These are phyloP conservation scores for Yamadazyma sp. DNA, from an alignment of 805 yeast species.

Conservation along the genomic window DNA sequence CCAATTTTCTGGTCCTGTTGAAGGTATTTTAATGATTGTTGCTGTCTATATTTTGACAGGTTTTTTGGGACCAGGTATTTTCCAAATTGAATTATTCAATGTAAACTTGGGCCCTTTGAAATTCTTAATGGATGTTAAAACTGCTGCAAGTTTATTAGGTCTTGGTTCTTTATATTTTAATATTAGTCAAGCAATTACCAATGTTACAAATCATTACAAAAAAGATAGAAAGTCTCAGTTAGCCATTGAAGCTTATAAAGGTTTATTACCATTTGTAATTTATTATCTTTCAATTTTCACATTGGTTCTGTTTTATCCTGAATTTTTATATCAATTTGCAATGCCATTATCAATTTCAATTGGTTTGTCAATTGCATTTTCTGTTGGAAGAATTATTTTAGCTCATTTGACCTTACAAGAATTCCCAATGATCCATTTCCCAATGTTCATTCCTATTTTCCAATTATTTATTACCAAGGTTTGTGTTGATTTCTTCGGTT, in stretches of 20 bases:
- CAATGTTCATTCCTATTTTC: slow-evolving; percentile 60
- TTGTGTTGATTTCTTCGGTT: slow-evolving; percentile 34
- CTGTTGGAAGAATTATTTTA: slow-evolving; percentile 87
- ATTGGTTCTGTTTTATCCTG: slow-evolving; percentile 51
- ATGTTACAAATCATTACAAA: slow-evolving; percentile 50
- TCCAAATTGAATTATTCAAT: slow-evolving; percentile 48
- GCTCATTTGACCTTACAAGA: slow-evolving; percentile 79
- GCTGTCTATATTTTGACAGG: slow-evolving; percentile 61
- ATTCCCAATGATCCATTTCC: slow-evolving; percentile 72
- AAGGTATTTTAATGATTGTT: slow-evolving; percentile 73
- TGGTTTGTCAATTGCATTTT: slow-evolving; percentile 74
- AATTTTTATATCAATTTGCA: slow-evolving; percentile 41
- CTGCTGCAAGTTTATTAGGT: slow-evolving; percentile 42
- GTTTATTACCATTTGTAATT: slow-evolving; percentile 65
- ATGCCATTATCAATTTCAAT: slow-evolving; percentile 64
- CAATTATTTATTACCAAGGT: slow-evolving; percentile 41
- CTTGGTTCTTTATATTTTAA: slow-evolving; percentile 58
- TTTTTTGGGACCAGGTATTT: slow-evolving; percentile 61
- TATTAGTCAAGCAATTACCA: slow-evolving; percentile 62
- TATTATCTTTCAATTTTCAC: slow-evolving; percentile 49
- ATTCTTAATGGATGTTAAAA: slow-evolving; percentile 17
- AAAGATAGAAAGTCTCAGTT: slow-evolving; percentile 21
- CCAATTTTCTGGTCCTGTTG: slow-evolving; percentile 90
- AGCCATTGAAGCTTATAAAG: slow-evolving; percentile 45
- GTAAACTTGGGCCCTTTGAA: slow-evolving; percentile 23